Base-by-base conservation (phyloP, 306 rosid genomes). In the Luffa aegyptiaca region DNA sequence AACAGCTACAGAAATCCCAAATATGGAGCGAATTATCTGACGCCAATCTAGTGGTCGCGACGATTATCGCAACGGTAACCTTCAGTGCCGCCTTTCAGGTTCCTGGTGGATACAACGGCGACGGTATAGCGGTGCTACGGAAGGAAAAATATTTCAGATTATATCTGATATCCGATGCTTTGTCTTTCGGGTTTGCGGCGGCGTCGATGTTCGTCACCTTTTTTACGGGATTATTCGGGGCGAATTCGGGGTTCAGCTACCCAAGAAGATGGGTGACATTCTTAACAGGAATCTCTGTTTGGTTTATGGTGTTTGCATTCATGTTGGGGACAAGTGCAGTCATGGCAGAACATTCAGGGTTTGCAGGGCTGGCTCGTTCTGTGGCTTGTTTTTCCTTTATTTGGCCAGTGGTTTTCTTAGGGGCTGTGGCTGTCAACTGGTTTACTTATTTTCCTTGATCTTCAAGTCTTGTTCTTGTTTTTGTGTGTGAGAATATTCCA, bases 261-360 rank as follows among this genome's bases (percentile, higher is more conserved):
- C 77, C 77, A 0, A 46, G 77, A 46, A 71, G 39, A 46, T 71
- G 77, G 76, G 56, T 71, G 39, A 71, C 77, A 2, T 71, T 45
- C 77, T 46, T 71, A 8, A 71, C 58, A 48, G 77, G 77, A 3
- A 6, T 5, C 8, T 71, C 77, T 11, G 20, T 71, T 6, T 71
- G 77, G 77, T 71, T 71, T 71, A 45, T 71, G 77, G 77, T 71
- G 77, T 71, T 71, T 71, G 39, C 77, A 12, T 71, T 45, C 57
- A 46, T 72, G 77, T 1, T 46, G 41, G 77, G 77, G 42, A 48
- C 58, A 3, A 72, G 77, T 13, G 58, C 20, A 6, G 77, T 48
- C 0, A 72, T 72, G 77, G 42, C 11, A 0, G 77, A 72, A 45
- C 5, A 72, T 12, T 72, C 57, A 6, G 18, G 42, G 57, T 48